Evolutionary conservation across 495 filamentous ascomycete species (phyloP), one percentile per base, ranked within the genome.

Genomic region (Cercophora samala): DNA sequence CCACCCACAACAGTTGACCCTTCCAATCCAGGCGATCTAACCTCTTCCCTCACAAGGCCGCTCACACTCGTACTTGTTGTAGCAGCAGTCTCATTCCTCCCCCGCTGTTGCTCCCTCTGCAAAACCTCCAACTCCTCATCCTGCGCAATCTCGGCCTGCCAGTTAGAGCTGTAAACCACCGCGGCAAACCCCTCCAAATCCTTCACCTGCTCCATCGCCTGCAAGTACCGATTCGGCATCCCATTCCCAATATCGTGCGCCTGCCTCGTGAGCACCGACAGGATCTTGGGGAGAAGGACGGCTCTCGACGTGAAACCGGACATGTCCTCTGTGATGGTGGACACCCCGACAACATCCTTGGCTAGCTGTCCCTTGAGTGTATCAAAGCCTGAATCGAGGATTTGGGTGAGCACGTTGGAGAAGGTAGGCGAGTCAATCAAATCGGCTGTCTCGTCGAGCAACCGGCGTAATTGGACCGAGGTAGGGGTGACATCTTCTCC

Each of bases 361-460:
- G 92, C 89, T 68, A 91, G 86, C 62, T 83, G 80, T 66, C 97
- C 90, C 22, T 96, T 81, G 6, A 99, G 83, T 2, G 88, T 85
- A 5, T 89, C 89, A 81, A 97, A 98, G 8, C 88, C 88, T 55
- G 93, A 86, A 74, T 97, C 93, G 68, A 98, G 90, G 64, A 97
- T 86, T 66, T 90, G 86, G 8, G 90, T 92, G 54, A 95, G 79
- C 37, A 98, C 92, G 66, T 89, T 87, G 6, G 88, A 85, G 77
- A 97, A 97, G 21, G 89, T 84, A 0, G 96, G 96, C 0, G 94
- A 97, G 65, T 99, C 96, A 70, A 99, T 90, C 19, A 98, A 83
- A 76, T 99, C 95, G 22, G 95, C 90, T 11, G 95, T 97, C 78
- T 98, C 95, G 72, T 98, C 93, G 1, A 99, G 82, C n/a, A 99